These are phyloP conservation scores for Phytomonas sp. DNA, from an alignment of 208 protist genomes.

Conservation along the genomic window DNA sequence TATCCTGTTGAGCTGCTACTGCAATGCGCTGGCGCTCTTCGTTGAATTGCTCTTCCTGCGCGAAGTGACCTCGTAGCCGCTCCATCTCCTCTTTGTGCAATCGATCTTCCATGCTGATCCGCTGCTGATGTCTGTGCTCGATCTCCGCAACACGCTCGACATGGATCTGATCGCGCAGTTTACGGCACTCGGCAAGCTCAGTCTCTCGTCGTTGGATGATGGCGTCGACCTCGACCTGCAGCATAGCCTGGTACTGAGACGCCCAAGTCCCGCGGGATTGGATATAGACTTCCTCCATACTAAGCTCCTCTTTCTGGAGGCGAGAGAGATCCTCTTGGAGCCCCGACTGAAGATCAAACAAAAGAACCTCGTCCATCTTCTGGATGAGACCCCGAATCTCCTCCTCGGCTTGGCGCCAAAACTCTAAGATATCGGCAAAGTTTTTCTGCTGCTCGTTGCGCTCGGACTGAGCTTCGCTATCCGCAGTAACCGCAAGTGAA, in stretches of 20 bases:
- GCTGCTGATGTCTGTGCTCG: conserved; percentile 46
- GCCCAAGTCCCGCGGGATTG: conserved; percentile 66
- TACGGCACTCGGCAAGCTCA: conserved; percentile 57
- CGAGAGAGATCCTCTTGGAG: conserved; percentile 59
- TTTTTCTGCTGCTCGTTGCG: conserved; percentile 39
- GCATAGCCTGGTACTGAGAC: conserved; percentile 42
- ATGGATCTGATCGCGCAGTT: conserved; percentile 43
- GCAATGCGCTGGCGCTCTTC: conserved; percentile 30
- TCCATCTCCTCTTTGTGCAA: conserved; percentile 56
- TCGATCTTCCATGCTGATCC: conserved; percentile 35
- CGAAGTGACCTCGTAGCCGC: conserved; percentile 42
- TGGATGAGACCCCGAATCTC: conserved; percentile 48
- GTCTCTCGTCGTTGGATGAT: conserved; percentile 32
- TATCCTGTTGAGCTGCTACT: conserved; percentile 35
- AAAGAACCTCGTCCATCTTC: conserved; percentile 70
- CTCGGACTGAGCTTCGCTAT: conserved; percentile 53
- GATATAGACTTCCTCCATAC: conserved; percentile 68
- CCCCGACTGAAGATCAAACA: conserved; percentile 53
- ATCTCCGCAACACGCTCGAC: conserved; percentile 46
- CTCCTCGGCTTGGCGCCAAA: conserved; percentile 62
- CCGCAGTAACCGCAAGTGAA: conserved; percentile 53
- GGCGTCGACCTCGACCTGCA: conserved; percentile 48
- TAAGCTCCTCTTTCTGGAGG: conserved; percentile 56
- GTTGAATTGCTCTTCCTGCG: conserved; percentile 41
- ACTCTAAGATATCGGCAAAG: conserved; percentile 62